Base-by-base conservation (phyloP, 1,139 yeast species). In the Kodamaea fungicola region DNA sequence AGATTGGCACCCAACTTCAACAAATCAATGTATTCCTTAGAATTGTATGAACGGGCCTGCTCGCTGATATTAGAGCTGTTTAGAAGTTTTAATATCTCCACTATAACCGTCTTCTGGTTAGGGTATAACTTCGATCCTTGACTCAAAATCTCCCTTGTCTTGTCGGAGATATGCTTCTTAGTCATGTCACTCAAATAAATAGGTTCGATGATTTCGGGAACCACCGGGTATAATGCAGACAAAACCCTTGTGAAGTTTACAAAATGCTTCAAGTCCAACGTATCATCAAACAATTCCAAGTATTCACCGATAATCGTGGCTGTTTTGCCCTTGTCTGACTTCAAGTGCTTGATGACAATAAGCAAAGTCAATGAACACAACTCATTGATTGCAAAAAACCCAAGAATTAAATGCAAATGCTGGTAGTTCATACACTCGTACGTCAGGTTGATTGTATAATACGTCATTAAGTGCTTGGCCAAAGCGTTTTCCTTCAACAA, bases 31-130 rank as follows among this genome's bases (percentile, higher is more conserved):
- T 62, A 72, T 28, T 55, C 55, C 12, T 52, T 42, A 4, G 62
- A 47, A 33, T 62, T 68, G 43, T 53, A 61, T 16, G 53, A 54
- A 21, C 76, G 57, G 39, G 73, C 56, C 7, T 55, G 50, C 30
- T 67, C 72, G 28, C 60, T 54, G 8, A 69, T 59, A 41, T 72
- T 67, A 0, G 75, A 65, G 22, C 58, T 45, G 19, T 62, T 54
- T 1, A 67, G 52, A 3, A 65, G 50, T 27, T 52, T 51, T 31
- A 67, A 49, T 2, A 59, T 45, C 16, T 47, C 51, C 6, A 41
- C 35, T 7, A 47, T 43, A 1, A 46, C 34, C n/a, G 44, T 12
- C 8, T 42, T 39, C 13, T 45, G 47, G 31, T 41, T 41, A 2
- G 50, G 46, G 19, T 42, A 35, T 30, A 39, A 25, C 8, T 13